phyloP scores from a whole-genome alignment of 768 basidiomycete genomes.

The Terana coerulea region DNA sequence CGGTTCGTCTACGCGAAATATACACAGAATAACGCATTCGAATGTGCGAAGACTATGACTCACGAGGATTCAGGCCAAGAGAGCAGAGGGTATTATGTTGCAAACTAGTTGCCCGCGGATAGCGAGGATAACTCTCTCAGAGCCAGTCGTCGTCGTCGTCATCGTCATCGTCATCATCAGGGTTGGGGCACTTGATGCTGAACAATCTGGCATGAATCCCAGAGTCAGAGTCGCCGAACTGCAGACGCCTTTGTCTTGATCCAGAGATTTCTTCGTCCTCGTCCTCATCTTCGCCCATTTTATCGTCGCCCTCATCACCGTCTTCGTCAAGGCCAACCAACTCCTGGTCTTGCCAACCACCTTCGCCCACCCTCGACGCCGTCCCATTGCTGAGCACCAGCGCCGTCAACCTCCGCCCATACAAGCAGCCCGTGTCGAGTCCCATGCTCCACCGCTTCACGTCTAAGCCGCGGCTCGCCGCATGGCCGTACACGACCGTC shows the following conservation, averaged over 20 bases:
- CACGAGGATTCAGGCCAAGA: too few relatives aligned
- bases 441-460: constrained; percentile 82
- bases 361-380: constrained; percentile 15
- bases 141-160: background rate
- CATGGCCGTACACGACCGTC: constrained; percentile 86
- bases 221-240: constrained; percentile 52
- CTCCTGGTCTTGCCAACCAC: constrained; percentile 2
- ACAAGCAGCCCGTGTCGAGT: constrained; percentile 83
- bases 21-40: too few relatives aligned
- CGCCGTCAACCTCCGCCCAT: constrained; percentile 61
- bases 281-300: constrained; percentile 18
- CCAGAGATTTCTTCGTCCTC: constrained; percentile 1
- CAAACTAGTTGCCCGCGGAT: too few relatives aligned
- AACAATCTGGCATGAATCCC: constrained; percentile 40
- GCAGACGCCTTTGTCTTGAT: constrained; percentile 27
- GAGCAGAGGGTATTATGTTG: too few relatives aligned
- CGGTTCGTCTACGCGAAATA: too few relatives aligned
- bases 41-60: too few relatives aligned
- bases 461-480: constrained; percentile 76
- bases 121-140: too few relatives aligned
- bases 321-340: constrained; percentile 12
- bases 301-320: constrained; percentile 21
- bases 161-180: background rate
- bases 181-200: constrained; percentile 43
- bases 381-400: constrained; percentile 47